Percentiles rank a stretch among this genome's conserved stretches.
phyloP scores from a whole-genome alignment of 768 basidiomycete genomes.

The Trametes sanguinea region DNA sequence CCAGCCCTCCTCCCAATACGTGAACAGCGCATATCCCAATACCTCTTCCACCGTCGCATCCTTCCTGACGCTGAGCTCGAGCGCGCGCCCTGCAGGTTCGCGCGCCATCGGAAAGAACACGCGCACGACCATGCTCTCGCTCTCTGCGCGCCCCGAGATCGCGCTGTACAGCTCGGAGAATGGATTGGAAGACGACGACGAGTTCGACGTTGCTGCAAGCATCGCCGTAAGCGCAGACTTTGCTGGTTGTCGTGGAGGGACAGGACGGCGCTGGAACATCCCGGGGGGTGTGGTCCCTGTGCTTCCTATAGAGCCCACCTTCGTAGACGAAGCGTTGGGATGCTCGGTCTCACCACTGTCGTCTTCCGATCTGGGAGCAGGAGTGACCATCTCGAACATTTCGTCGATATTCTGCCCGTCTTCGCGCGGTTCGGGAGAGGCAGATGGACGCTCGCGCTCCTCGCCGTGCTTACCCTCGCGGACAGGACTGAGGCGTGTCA shows the following conservation, averaged over 20 bases:
- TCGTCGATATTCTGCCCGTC: conserved; percentile 35
- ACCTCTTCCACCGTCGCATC: conserved; percentile 96
- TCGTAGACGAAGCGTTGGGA: conserved; percentile 25
- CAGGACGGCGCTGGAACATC: conserved; percentile 54
- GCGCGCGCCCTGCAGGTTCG: conserved; percentile 58
- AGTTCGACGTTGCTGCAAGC: conserved; percentile 65
- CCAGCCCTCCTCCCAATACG: conserved; percentile 90
- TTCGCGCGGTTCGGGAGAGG: conserved; percentile 34
- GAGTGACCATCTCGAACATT: conserved; percentile 59
- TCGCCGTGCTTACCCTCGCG: conserved; percentile 48
- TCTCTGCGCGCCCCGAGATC: conserved; percentile 72
- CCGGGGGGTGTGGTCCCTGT: conserved; percentile 18
- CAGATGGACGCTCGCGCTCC: conserved; percentile 24
- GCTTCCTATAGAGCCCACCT: conserved; percentile 3
- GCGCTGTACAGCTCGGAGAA: conserved; percentile 86
- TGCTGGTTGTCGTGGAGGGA: conserved; percentile 44
- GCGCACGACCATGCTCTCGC: conserved; percentile 61
- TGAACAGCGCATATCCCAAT: conserved; percentile 89
- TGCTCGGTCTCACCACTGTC: conserved; percentile 16
- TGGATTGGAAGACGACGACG: conserved; percentile 67
- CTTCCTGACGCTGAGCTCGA: conserved; percentile 76
- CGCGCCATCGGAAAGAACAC: conserved; percentile 86
- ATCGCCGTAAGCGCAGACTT: conserved; percentile 73
- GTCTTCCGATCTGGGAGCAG: conserved; percentile 26
- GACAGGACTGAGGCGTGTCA: conserved; percentile 32